These are phyloP conservation scores for Cadophora gregata DNA, from an alignment of 2,329 filamentous ascomycete species.

Conservation along the genomic window DNA sequence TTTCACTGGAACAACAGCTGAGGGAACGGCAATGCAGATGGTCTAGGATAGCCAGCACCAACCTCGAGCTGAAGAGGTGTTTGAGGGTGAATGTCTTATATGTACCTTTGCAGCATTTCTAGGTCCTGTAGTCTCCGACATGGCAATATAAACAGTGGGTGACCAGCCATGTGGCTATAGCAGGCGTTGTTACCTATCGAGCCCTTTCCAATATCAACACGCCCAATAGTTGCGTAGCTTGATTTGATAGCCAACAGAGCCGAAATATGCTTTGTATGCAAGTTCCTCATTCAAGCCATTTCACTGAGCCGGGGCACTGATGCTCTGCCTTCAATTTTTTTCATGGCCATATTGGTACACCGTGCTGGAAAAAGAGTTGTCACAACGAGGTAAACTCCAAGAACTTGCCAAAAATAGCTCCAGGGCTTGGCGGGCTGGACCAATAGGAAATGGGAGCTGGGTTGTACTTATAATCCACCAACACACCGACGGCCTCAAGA, in stretches of 20 bases:
- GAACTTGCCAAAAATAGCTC: neutral
- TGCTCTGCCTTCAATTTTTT: too few species aligned
- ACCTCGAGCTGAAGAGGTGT: conserved; percentile 17
- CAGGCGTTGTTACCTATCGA: conserved; percentile 6
- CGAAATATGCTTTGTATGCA: neutral
- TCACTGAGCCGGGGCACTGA: neutral
- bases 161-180: neutral
- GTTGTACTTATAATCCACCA: neutral
- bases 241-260: neutral
- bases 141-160: neutral
- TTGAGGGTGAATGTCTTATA: conserved; percentile 18
- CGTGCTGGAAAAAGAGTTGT: neutral
- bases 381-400: neutral
- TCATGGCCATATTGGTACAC: too few species aligned
- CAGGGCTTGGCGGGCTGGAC: neutral
- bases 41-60: neutral
- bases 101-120: conserved; percentile 19
- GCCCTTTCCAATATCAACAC: neutral
- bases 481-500: neutral
- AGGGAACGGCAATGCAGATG: neutral
- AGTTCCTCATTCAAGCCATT: neutral
- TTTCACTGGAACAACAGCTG: neutral
- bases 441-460: neutral
- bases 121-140: neutral
- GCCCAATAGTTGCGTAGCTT: neutral